phyloP scores from a whole-genome alignment of 176 grass and related monocot species.

The Paspalum notatum region DNA sequence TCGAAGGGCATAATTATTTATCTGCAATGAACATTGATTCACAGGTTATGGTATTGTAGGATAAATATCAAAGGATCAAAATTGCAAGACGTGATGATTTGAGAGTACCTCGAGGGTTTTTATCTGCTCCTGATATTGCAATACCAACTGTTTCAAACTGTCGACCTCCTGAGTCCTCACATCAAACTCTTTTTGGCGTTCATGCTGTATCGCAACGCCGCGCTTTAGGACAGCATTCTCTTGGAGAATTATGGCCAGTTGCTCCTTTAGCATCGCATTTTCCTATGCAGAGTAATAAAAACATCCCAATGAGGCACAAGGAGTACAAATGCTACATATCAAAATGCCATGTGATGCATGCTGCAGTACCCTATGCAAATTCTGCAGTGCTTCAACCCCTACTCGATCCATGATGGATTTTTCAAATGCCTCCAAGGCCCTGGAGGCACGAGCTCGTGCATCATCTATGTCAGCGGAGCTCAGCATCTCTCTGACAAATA shows the following conservation, averaged over 20 bases:
- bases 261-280: constrained; percentile 66
- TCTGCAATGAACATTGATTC: constrained; percentile 30
- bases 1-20: constrained; percentile 69
- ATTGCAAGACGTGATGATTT: not conserved
- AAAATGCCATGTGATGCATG: not conserved
- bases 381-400: constrained; percentile 59
- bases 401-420: constrained; percentile 57
- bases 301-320: not conserved
- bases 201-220: constrained; percentile 75
- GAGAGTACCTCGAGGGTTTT: constrained; percentile 66
- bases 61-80: not conserved
- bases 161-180: constrained; percentile 57
- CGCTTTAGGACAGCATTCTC: constrained; percentile 79
- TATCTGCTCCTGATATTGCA: constrained; percentile 70
- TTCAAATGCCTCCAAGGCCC: constrained; percentile 70
- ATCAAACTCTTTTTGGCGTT: constrained; percentile 71
- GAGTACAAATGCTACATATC: constrained; percentile 9
- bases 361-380: constrained; percentile 63
- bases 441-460: constrained; percentile 64
- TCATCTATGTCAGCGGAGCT: constrained; percentile 72
- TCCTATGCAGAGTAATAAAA: constrained; percentile 53
- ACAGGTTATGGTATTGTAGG: not conserved
- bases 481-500: constrained; percentile 86
- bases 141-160: constrained; percentile 60
- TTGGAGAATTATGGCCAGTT: constrained; percentile 46